These are phyloP conservation scores for Aspergillus sp. DNA, from an alignment of 2,329 filamentous ascomycete genomes.

Conservation along the genomic window DNA sequence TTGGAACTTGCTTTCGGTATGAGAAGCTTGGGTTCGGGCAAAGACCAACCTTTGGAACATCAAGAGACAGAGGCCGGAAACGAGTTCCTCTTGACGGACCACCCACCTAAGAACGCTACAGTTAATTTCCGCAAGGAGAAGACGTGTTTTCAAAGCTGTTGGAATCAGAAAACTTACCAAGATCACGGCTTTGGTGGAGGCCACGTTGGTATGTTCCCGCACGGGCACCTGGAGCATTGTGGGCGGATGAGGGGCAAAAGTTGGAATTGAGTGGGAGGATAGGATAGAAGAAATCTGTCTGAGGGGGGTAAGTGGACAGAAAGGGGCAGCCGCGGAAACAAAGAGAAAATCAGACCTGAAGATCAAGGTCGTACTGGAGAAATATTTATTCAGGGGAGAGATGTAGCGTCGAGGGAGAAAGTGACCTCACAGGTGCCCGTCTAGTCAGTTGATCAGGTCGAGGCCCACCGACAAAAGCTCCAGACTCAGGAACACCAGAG, in stretches of 20 bases:
- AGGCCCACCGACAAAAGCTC: conserved; percentile 3
- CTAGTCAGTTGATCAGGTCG: conserved; percentile 9
- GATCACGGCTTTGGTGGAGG: conserved; percentile 89
- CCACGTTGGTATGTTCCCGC: conserved; percentile 44
- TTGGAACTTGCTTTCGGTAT: neutral
- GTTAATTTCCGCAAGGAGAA: conserved; percentile 12
- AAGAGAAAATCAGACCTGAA: neutral
- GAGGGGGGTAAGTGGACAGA: neutral
- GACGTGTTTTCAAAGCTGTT: neutral
- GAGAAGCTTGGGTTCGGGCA: neutral
- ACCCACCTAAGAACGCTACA: conserved; percentile 67
- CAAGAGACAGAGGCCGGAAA: conserved; percentile 91
- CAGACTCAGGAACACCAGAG: conserved; percentile 10
- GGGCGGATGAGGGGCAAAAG: conserved; percentile 17
- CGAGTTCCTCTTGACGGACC: conserved; percentile 93
- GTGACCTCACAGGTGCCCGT: conserved; percentile 1
- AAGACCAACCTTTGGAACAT: conserved; percentile 79
- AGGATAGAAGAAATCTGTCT: neutral
- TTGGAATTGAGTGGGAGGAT: conserved; percentile 6
- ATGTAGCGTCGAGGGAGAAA: neutral
- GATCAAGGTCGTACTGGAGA: neutral
- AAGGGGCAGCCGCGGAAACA: neutral
- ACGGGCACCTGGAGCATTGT: conserved; percentile 48
- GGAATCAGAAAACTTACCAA: conserved; percentile 60
- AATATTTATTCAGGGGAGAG: conserved; percentile 3